phyloP scores from a whole-genome alignment of 192 early-diverging fungal genomes.

The Globomyces pollinis-pini region DNA sequence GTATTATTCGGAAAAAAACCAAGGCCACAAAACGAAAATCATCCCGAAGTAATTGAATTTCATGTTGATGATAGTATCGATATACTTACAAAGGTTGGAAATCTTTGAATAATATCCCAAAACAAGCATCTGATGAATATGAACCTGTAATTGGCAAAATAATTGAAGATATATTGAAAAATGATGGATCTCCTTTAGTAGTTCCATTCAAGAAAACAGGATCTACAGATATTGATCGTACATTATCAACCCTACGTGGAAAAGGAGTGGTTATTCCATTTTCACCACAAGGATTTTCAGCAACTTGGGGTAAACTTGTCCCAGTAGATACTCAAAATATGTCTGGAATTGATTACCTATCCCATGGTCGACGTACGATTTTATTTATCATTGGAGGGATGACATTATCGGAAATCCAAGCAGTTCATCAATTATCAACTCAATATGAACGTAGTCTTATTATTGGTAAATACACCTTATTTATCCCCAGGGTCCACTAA shows the following conservation, averaged over 20 bases:
- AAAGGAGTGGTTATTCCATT: constrained; percentile 10
- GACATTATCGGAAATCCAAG: constrained; percentile 68
- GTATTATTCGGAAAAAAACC: not conserved
- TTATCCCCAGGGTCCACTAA: not conserved
- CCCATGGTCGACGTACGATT: constrained; percentile 53
- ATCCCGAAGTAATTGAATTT: not conserved
- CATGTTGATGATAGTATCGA: constrained; percentile 10
- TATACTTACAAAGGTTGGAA: constrained; percentile 23
- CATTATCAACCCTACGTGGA: too few species aligned
- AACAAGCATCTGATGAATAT: too few species aligned
- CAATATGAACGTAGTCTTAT: not conserved
- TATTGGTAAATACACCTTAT: not conserved
- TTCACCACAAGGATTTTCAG: constrained; percentile 8
- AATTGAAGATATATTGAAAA: too few species aligned
- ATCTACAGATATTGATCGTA: too few species aligned
- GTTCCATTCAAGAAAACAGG: too few species aligned
- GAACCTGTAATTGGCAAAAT: too few species aligned
- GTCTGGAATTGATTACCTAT: constrained; percentile 5
- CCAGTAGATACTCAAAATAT: constrained; percentile 8
- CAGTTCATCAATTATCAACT: constrained; percentile 6
- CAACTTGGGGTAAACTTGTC: constrained; percentile 21
- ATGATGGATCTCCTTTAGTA: too few species aligned
- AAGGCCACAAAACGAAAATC: not conserved
- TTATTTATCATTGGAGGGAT: constrained; percentile 77
- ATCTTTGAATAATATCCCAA: too few species aligned